Conservation (phyloP, 805 yeast genomes). For the Hagleromyces aurorensis region DNA sequence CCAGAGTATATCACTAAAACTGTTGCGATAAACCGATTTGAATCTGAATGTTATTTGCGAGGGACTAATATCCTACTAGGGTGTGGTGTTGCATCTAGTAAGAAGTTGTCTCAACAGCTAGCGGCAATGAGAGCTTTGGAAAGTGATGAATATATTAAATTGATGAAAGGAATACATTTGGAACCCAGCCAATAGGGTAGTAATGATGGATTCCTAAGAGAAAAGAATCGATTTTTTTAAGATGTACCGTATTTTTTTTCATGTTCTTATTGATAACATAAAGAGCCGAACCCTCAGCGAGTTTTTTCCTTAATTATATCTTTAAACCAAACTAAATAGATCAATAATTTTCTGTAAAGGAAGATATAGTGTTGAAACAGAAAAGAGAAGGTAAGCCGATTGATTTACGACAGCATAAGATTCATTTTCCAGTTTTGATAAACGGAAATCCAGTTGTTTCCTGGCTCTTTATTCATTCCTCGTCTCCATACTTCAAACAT, state of each 20-base stretch:
- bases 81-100: conserved; percentile 16
- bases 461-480: conserved; percentile 47
- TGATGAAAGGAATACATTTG: conserved; percentile 3
- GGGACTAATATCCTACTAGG: conserved; percentile 11
- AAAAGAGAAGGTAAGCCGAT: no score
- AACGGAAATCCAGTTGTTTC: conserved; percentile 72
- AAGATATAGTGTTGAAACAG: no score
- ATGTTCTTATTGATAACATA: no score
- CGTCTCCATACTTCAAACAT: conserved; percentile 84
- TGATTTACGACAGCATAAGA: conserved; percentile 46
- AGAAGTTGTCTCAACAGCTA: conserved; percentile 14
- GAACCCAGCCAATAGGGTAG: no score
- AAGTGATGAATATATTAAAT: conserved; percentile 4
- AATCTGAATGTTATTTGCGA: conserved; percentile 10
- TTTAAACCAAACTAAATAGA: no score
- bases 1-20: conserved; percentile 8
- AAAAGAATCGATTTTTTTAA: no score
- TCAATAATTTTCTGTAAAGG: no score
- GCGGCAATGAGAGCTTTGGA: conserved; percentile 11
- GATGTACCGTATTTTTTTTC: no score
- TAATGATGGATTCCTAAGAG: no score
- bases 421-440: conserved; percentile 81
- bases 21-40: conserved; percentile 4
- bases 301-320: no score
- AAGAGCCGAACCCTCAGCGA: no score